Evolutionary conservation across 2,329 filamentous ascomycete species (phyloP).

Genomic region (Sporothrix pallida): DNA sequence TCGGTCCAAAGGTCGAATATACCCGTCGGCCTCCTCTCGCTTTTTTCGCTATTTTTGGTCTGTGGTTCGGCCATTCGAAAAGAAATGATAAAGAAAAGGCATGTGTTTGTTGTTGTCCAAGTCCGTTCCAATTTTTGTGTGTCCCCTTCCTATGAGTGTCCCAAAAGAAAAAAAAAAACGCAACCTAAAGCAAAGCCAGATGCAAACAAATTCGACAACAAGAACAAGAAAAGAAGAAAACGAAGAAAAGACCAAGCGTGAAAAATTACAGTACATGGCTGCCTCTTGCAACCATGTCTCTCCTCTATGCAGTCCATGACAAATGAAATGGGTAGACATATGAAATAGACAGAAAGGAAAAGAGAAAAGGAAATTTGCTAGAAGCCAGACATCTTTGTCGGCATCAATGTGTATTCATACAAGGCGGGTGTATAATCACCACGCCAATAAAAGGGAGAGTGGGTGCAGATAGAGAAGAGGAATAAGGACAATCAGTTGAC

Average conservation of each 20-base stretch:
- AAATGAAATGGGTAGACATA: slow-evolving; percentile 27
- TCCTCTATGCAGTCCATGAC: slow-evolving; percentile 36
- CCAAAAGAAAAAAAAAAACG: slow-evolving; percentile 26
- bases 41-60: slow-evolving; percentile 19
- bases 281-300: slow-evolving; percentile 17
- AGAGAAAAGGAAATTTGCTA: not conserved
- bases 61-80: not conserved
- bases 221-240: slow-evolving; percentile 25
- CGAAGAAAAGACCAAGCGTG: not conserved
- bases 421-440: not conserved
- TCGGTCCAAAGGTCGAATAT: not conserved
- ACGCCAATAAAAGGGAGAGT: not conserved
- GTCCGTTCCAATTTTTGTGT: slow-evolving; percentile 34
- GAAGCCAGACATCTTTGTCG: not conserved
- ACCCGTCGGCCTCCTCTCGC: not conserved
- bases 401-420: slow-evolving; percentile 19
- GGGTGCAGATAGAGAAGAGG: too few relatives aligned
- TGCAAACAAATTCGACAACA: slow-evolving; percentile 32
- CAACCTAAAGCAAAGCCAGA: slow-evolving; percentile 31
- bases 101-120: slow-evolving; percentile 28
- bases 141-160: slow-evolving; percentile 32
- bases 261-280: slow-evolving; percentile 32
- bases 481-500: slow-evolving; percentile 53
- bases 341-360: slow-evolving; percentile 28
- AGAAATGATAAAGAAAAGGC: not conserved